Base-by-base conservation (phyloP, 257 asterid species). In the Euphrasia confusa region DNA sequence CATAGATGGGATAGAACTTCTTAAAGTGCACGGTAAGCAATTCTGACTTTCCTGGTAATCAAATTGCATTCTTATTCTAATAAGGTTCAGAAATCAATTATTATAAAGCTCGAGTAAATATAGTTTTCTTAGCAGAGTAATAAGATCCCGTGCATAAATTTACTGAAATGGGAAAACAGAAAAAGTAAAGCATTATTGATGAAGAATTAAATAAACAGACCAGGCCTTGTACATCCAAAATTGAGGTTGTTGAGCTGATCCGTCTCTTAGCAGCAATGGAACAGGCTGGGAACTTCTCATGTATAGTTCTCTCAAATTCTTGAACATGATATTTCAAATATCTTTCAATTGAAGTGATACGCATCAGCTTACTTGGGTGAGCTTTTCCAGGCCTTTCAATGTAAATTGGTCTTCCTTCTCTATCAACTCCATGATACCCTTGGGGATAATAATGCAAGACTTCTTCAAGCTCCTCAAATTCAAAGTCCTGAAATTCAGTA, bases 381-480 rank as follows among this genome's bases (percentile, higher is more conserved):
- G 97, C 91, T 77, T 77, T 81, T 75, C 99, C 99, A 59, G 89
- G 95, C 80, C 94, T 81, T 85, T 93, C 96, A 66, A 93, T 84
- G 77, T 93, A 93, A 77, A 93, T 75, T 45, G 99, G 99, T 65
- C 96, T 85, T 70, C 99, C 99, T 75, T 87, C 96, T 77, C 76
- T 83, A 77, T 93, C 99, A 71, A 89, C 94, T 65, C 99, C 99
- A 74, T 93, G 99, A 77, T 84, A 93, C 74, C 99, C 99, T 65
- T 89, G 97, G 58, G 99, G 99, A 66, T 89, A 93, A 74, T 79
- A 86, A 63, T 88, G 87, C 84, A 88, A 55, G 65, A 92, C 97
- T 77, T 88, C 95, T 74, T 86, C 93, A 61, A 80, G 83, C 83
- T 88, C 98, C 66, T 80, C 78, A 61, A 86, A 92, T 72, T 75